These are phyloP conservation scores for Corinectria fuckeliana DNA, from an alignment of 2,329 filamentous ascomycete genomes.

Conservation along the genomic window DNA sequence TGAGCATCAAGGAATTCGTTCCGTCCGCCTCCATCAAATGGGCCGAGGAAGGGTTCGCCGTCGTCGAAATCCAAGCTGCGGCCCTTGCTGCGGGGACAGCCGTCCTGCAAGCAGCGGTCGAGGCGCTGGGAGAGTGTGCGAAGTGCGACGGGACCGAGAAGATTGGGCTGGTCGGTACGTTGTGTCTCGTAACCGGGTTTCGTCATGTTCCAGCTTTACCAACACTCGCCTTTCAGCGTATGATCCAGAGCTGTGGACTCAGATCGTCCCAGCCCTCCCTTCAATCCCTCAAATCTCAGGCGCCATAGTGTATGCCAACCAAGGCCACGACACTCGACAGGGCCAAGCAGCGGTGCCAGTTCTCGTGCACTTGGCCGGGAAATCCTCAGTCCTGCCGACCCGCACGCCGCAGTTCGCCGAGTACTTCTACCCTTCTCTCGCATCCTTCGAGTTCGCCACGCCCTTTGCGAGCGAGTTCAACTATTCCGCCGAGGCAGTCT, in stretches of 20 bases:
- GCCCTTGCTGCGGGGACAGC: slow-evolving; percentile 14
- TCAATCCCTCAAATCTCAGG: slow-evolving; percentile 32
- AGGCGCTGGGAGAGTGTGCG: slow-evolving; percentile 29
- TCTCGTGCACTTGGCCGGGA: slow-evolving; percentile 27
- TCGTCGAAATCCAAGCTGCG: slow-evolving; percentile 58
- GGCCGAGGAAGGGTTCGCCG: slow-evolving; percentile 73
- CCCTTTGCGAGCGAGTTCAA: slow-evolving; percentile 58
- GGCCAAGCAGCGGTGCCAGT: slow-evolving; percentile 18
- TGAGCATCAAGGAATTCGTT: slow-evolving; percentile 40
- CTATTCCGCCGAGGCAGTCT: slow-evolving; percentile 61
- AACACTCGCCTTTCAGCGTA: slow-evolving; percentile 15
- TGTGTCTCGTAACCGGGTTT: too few species aligned
- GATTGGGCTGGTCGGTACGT: slow-evolving; percentile 47
- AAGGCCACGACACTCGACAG: slow-evolving; percentile 1
- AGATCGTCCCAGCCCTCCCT: slow-evolving; percentile 25
- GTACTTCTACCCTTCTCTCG: slow-evolving; percentile 50
- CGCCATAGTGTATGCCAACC: slow-evolving; percentile 29
- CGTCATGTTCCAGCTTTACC: too few species aligned
- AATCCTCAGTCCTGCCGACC: slow-evolving; percentile 4
- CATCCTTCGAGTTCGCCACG: slow-evolving; percentile 50
- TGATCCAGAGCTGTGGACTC: slow-evolving; percentile 32
- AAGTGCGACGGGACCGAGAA: slow-evolving; percentile 47
- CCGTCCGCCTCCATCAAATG: slow-evolving; percentile 69
- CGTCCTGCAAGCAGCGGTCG: slow-evolving; percentile 27
- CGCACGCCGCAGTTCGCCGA: slow-evolving; percentile 4